These are phyloP conservation scores for Babesia ovata DNA, from an alignment of 169 alveolate species.

Conservation along the genomic window DNA sequence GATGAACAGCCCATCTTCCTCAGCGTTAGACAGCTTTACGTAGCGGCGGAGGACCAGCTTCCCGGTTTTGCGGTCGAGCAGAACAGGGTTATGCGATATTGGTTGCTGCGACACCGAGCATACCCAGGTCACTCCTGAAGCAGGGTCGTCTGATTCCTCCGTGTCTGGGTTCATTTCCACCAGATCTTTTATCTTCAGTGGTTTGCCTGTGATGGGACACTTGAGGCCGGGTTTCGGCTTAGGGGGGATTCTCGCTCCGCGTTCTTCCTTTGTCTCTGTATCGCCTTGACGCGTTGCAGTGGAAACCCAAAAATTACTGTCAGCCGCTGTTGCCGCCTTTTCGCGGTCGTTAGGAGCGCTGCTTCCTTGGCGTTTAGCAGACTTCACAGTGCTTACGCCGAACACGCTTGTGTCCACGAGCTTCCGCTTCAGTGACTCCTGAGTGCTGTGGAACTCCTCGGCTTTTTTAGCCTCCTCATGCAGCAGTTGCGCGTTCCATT, in stretches of 20 bases:
- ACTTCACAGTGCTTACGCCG: constrained; percentile 38
- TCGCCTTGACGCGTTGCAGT: not conserved
- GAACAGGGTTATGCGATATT: constrained; percentile 71
- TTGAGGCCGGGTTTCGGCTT: constrained; percentile 59
- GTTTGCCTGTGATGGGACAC: constrained; percentile 82
- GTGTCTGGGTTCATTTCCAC: constrained; percentile 78
- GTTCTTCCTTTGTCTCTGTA: not conserved
- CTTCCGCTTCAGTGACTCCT: constrained; percentile 58
- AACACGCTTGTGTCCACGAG: constrained; percentile 37
- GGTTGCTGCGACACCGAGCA: constrained; percentile 78
- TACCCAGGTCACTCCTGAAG: constrained; percentile 65
- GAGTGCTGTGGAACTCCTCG: constrained; percentile 40
- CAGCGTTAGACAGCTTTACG: constrained; percentile 32
- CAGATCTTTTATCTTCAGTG: constrained; percentile 76
- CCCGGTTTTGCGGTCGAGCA: constrained; percentile 73
- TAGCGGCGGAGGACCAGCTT: constrained; percentile 63
- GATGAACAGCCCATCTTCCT: constrained; percentile 22
- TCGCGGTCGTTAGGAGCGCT: not conserved
- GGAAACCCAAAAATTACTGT: constrained; percentile 51
- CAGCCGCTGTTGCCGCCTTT: not conserved
- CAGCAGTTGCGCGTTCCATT: constrained; percentile 59
- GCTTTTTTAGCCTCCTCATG: constrained; percentile 38
- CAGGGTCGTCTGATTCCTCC: constrained; percentile 32
- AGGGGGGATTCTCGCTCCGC: constrained; percentile 9
- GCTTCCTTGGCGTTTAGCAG: constrained; percentile 10